Evolutionary conservation across 2,329 filamentous ascomycete genomes (phyloP).

Genomic region (Ophiostoma triangulosporum): DNA sequence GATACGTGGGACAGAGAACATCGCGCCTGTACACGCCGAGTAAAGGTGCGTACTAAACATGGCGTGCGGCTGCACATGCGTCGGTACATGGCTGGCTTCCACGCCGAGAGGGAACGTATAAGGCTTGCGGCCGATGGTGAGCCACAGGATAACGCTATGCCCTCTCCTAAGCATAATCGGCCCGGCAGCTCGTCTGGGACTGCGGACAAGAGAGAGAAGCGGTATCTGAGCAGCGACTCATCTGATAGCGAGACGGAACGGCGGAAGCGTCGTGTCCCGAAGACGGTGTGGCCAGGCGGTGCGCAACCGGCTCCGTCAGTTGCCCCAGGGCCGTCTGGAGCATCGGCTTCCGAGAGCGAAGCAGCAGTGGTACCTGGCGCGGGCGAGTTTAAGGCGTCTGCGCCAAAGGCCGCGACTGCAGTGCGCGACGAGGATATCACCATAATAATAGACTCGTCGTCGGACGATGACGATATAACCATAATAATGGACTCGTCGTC

Average conservation of each 20-base stretch:
- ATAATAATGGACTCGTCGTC: constrained; percentile 20
- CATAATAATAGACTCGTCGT: no score
- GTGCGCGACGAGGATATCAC: no score
- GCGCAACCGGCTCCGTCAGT: no score
- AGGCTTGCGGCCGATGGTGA: constrained; percentile 20
- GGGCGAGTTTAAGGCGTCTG: no score
- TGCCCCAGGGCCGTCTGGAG: no score
- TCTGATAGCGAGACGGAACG: no score
- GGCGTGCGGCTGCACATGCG: constrained; percentile 40
- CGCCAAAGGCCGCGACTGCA: neutral
- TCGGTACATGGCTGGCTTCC: constrained; percentile 32
- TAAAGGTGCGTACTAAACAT: constrained; percentile 42
- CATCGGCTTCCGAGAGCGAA: no score
- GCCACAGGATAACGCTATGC: neutral
- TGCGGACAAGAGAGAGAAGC: no score
- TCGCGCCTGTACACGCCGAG: constrained; percentile 37
- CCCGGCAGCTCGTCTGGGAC: neutral
- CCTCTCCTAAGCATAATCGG: neutral
- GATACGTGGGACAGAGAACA: constrained; percentile 22
- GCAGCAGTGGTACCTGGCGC: no score
- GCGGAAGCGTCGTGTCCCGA: no score
- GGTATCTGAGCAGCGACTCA: no score
- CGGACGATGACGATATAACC: constrained; percentile 24
- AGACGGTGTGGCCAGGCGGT: no score
- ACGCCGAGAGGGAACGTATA: constrained; percentile 28